These are phyloP conservation scores for Cladosporium sp. DNA, from an alignment of 2,329 filamentous ascomycete genomes.

Conservation along the genomic window DNA sequence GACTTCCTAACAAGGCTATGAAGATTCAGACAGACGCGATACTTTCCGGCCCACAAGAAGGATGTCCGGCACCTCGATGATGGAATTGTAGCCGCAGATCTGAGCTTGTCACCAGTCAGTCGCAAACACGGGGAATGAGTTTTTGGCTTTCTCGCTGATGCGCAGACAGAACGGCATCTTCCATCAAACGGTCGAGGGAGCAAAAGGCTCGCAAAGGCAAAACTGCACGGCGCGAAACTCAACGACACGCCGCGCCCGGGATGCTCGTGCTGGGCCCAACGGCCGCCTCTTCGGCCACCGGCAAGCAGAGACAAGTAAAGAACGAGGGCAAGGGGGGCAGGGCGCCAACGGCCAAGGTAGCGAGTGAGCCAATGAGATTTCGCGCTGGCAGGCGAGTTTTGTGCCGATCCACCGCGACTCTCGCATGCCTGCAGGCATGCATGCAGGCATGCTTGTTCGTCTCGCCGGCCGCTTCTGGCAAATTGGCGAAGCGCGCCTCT, in stretches of 20 bases:
- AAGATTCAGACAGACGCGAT: not conserved
- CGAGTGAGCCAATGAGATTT: constrained; percentile 6
- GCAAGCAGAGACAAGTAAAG: not conserved
- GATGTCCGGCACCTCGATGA: constrained; percentile 2
- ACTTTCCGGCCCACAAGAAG: constrained; percentile 4
- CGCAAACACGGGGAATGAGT: too few species aligned
- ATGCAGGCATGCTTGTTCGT: not conserved
- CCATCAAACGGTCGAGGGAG: not conserved
- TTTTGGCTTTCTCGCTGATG: not conserved
- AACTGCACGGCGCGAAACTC: not conserved
- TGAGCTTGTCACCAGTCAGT: too few species aligned
- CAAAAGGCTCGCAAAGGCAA: not conserved
- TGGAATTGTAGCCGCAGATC: not conserved
- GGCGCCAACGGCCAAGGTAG: constrained; percentile 7
- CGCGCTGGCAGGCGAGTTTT: not conserved
- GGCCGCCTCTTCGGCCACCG: not conserved
- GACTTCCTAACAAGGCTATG: too few species aligned
- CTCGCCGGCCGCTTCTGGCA: not conserved
- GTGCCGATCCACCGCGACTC: not conserved
- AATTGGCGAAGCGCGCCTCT: too few species aligned
- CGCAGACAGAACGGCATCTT: not conserved
- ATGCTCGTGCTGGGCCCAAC: too few species aligned
- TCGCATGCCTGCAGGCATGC: not conserved
- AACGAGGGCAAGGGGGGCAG: too few species aligned
- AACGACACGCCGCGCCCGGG: too few species aligned